Base-by-base conservation (phyloP, 306 rosid species). In the Vigna mungo region DNA sequence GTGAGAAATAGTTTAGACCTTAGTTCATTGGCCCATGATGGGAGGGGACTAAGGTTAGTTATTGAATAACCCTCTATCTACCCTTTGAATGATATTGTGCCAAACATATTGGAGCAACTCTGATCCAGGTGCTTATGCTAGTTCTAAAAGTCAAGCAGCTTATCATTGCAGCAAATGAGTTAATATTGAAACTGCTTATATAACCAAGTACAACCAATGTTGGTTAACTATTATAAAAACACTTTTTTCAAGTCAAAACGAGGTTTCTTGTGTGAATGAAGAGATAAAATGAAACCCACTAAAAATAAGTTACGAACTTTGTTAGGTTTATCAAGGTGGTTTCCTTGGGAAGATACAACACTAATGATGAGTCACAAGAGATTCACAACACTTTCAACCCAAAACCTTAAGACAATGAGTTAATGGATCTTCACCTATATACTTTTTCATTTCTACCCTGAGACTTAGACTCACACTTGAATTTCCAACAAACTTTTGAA, bases 51-150 rank as follows among this genome's bases (percentile, higher is more conserved):
- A 32, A 11, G 68, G 21, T 68, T 30, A 68, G n/a, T 46, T 46
- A 55, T 5, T 32, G 82, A 78, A 56, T 48, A 48, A 78, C 37
- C 20, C 39, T 43, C 54, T 59, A 78, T 60, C 60, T 36, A 68
- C 1, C 20, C 16, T 17, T 11, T 17, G 4, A 68, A 78, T 27
- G 48, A 18, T 44, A 55, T 14, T 44, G 5, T 20, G 13, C 16
- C 5, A 6, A 55, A 60, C 21, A 55, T 8, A 61, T 59, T 59
- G 37, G 53, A 52, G 5, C 25, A 17, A 17, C 58, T 52, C 25
- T 7, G 11, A 44, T 44, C 4, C 49, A 52, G 58, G 12, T 7
- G 25, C 11, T 7, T 17, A 17, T 7, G 25, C 18, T 52, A 17
- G 58, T 52, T 52, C 13, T 17, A 7, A 52, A 51, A n/a, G 11